Evolutionary conservation across 1,284 basidiomycete species (phyloP).

Genomic region (Puccinia coronata): DNA sequence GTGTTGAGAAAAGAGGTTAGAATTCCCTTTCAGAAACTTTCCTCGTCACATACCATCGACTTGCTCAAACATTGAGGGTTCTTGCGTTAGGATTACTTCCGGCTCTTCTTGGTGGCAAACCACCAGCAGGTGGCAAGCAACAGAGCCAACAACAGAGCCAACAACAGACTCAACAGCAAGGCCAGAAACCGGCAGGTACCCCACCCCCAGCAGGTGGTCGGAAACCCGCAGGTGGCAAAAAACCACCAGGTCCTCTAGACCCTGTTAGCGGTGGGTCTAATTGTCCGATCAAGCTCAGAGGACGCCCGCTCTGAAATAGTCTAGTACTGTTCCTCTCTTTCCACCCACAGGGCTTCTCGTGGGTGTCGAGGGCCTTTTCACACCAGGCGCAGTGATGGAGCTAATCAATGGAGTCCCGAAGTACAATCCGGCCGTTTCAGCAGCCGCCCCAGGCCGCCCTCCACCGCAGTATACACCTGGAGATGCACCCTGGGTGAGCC

Average conservation of each 20-base stretch:
- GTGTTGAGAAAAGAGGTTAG: background rate
- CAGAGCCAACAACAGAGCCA: too few relatives aligned
- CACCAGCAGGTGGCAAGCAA: background rate
- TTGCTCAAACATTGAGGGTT: background rate
- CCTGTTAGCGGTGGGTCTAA: background rate
- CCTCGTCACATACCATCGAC: background rate
- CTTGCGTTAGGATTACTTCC: background rate
- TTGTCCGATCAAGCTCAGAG: too few relatives aligned
- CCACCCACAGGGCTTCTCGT: background rate
- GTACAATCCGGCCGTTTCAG: conserved; percentile 1
- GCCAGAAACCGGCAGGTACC: background rate
- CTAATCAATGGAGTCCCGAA: conserved; percentile 19
- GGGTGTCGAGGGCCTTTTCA: background rate
- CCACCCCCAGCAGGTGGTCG: too few relatives aligned
- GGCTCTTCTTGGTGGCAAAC: background rate
- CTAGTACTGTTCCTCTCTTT: background rate
- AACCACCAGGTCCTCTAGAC: too few relatives aligned
- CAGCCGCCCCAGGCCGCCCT: conserved; percentile 13
- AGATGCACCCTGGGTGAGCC: conserved; percentile 40
- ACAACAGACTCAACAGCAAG: background rate
- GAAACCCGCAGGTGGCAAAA: too few relatives aligned
- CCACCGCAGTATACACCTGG: background rate
- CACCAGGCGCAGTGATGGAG: background rate
- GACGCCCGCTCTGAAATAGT: background rate
- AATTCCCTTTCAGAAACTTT: background rate